phyloP scores from a whole-genome alignment of 129 eudicot species.

The Flaveria linearis region DNA sequence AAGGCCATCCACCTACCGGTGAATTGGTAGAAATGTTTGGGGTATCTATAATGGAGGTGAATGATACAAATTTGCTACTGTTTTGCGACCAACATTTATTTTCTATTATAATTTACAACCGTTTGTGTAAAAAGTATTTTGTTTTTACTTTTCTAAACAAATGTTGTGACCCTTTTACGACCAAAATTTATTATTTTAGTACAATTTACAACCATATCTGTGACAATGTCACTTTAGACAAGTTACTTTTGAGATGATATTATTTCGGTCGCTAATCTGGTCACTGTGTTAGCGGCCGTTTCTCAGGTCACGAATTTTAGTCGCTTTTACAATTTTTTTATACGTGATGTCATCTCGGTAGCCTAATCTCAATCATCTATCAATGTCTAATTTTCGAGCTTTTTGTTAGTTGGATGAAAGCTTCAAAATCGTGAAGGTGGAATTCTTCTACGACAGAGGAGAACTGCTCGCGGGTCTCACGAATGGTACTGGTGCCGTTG shows the following conservation, averaged over 20 bases:
- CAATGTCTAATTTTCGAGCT: background rate
- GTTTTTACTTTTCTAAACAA: no score
- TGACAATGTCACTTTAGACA: background rate
- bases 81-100: background rate
- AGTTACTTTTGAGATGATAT: background rate
- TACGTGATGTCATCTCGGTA: background rate
- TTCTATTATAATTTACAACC: no score
- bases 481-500: constrained; percentile 28
- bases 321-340: background rate
- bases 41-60: constrained; percentile 44
- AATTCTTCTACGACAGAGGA: constrained; percentile 61
- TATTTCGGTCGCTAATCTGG: background rate
- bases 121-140: no score
- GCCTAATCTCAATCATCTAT: background rate
- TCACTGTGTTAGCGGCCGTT: background rate
- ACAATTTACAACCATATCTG: background rate
- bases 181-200: background rate
- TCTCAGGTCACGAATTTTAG: background rate
- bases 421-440: constrained; percentile 46
- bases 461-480: constrained; percentile 51
- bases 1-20: constrained; percentile 67
- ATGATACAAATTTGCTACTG: background rate
- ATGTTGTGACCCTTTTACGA: no score
- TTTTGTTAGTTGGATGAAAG: constrained; percentile 44
- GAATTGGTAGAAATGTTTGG: constrained; percentile 65